These are phyloP conservation scores for Teratosphaeria destructans DNA, from an alignment of 2,329 filamentous ascomycete genomes.

Conservation along the genomic window DNA sequence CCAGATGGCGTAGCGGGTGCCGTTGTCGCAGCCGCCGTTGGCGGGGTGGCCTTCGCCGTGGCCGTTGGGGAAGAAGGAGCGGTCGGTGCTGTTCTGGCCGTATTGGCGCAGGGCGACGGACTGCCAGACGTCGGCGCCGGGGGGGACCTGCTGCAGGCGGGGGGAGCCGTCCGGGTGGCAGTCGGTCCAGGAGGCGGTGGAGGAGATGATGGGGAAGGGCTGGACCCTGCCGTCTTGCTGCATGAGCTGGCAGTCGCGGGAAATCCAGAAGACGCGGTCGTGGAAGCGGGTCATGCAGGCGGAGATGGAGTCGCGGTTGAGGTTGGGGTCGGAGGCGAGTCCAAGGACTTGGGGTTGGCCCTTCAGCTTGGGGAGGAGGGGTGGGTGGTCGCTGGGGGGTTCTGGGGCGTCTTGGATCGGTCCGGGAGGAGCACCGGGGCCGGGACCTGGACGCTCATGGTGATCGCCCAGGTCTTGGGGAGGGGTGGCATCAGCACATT, in stretches of 20 bases:
- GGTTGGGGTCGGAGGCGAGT: neutral
- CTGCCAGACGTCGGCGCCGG: neutral
- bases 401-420: neutral
- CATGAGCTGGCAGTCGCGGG: neutral
- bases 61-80: neutral
- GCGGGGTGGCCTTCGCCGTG: neutral
- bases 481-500: neutral
- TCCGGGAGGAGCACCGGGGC: neutral
- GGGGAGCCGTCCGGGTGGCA: neutral
- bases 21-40: neutral
- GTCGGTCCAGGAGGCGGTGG: constrained; percentile 1
- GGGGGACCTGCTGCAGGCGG: neutral
- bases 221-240: neutral
- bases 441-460: neutral
- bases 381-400: neutral
- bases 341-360: neutral
- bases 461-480: neutral
- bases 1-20: constrained; percentile 1
- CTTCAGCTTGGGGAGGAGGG: neutral
- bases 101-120: neutral
- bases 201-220: neutral
- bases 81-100: neutral
- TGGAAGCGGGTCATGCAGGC: neutral
- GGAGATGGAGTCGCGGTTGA: constrained; percentile 1
- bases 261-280: constrained; percentile 1